Base-by-base conservation (phyloP, 129 eudicot species). In the Sambucus nigra region DNA sequence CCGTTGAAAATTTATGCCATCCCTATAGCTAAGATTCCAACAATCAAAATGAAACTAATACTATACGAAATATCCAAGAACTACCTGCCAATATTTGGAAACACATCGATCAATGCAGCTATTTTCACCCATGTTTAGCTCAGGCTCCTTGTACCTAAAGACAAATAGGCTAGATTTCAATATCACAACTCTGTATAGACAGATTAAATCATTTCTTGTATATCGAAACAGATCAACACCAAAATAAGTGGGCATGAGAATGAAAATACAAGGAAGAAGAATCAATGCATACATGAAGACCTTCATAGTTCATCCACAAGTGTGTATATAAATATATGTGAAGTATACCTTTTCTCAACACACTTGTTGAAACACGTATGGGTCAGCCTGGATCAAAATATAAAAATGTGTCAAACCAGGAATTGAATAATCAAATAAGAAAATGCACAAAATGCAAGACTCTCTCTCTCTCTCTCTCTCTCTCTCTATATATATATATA, bases 71-170 rank as follows among this genome's bases (percentile, higher is more conserved):
- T 5, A 18, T 28, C 16, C 20, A 65, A 47, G 42, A 11, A 2
- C 24, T 74, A 76, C 97, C 81, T 81, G 97, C 93, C 88, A 84
- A 53, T 89, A 89, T 69, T 84, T 89, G 48, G 95, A 76, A 67
- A 81, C 89, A 69, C 98, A 85, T 0, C 94, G 88, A 67, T 89
- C 95, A 59, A 89, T 82, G 77, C 98, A 89, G 59, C 80, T 85
- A 63, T 66, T 89, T 69, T 89, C 95, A 51, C 94, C 98, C 88
- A 89, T 75, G 74, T 85, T 73, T 60, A 84, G 61, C 70, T 85
- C 98, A 12, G 94, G 47, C 21, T 89, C 98, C 73, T 85, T 81
- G 83, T 85, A 89, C 72, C 97, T 84, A 63, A 0, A 55, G 63
- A 38, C 59, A 65, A 58, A 40, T 55, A 53, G n/a, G 17, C 31